Conservation (phyloP, 768 basidiomycete genomes). For the Boletus rubroflammeus region DNA sequence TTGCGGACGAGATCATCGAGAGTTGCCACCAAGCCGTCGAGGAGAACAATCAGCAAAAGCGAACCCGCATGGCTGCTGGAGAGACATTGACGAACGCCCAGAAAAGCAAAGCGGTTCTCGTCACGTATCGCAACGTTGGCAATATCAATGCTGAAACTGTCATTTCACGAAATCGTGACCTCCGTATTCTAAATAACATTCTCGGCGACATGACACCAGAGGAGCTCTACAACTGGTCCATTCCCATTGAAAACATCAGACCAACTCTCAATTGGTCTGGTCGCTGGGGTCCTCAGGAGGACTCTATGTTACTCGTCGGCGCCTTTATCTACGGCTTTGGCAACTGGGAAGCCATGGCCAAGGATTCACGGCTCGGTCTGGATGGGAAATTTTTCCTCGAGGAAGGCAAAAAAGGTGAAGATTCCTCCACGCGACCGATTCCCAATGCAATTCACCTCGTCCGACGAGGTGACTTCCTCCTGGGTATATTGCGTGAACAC, state of each 20-base stretch:
- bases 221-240: constrained; percentile 76
- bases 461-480: constrained; percentile 91
- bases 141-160: constrained; percentile 99
- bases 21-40: constrained; percentile 81
- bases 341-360: constrained; percentile 93
- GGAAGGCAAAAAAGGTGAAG: constrained; percentile 93
- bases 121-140: constrained; percentile 82
- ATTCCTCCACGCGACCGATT: constrained; percentile 78
- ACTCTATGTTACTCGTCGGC: constrained; percentile 92
- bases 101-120: constrained; percentile 95
- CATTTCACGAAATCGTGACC: constrained; percentile 82
- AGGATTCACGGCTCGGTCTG: constrained; percentile 79
- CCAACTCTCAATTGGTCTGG: constrained; percentile 96
- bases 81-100: constrained; percentile 90
- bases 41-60: constrained; percentile 79
- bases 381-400: constrained; percentile 97
- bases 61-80: constrained; percentile 68
- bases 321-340: constrained; percentile 94
- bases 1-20: constrained; percentile 89
- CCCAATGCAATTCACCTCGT: constrained; percentile 98
- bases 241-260: constrained; percentile 91
- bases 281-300: constrained; percentile 89
- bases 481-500: constrained; percentile 79
- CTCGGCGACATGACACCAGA: constrained; percentile 58
- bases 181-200: constrained; percentile 82